Conservation (phyloP, 805 yeast species). For the Saccharomycopsis malanga region DNA sequence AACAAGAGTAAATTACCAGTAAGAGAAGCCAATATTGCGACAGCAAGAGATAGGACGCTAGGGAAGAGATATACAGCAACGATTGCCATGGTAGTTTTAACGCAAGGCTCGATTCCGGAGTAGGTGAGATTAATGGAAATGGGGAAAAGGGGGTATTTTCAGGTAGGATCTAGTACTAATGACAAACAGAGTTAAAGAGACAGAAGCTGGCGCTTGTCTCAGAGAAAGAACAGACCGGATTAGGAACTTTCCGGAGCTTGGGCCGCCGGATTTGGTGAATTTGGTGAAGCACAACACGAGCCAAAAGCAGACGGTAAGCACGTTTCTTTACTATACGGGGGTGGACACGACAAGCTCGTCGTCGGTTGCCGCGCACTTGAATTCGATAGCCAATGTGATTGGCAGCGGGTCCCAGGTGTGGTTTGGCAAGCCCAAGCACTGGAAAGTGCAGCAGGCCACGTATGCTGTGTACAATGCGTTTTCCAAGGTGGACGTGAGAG, state of each 20-base stretch:
- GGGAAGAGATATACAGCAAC: no score
- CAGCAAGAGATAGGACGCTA: no score
- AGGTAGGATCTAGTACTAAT: no score
- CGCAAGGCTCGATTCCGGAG: constrained; percentile 63
- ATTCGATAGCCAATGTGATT: constrained; percentile 58
- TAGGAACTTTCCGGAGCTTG: constrained; percentile 54
- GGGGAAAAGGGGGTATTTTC: background rate
- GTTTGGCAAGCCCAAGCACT: constrained; percentile 70
- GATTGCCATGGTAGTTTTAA: constrained; percentile 31
- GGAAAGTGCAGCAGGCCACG: constrained; percentile 65
- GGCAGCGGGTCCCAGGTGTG: constrained; percentile 57
- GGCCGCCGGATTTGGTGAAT: constrained; percentile 59
- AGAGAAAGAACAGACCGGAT: constrained; percentile 58
- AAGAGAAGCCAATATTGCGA: no score
- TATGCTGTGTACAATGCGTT: constrained; percentile 59
- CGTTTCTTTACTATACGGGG: constrained; percentile 69
- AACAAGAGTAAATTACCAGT: no score
- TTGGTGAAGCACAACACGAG: constrained; percentile 35
- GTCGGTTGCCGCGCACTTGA: constrained; percentile 68
- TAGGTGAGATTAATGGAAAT: no score
- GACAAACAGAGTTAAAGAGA: constrained; percentile 44
- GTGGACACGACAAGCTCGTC: constrained; percentile 71
- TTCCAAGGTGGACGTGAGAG: constrained; percentile 60
- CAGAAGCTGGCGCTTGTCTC: constrained; percentile 49
- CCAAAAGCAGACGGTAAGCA: constrained; percentile 51